Percentiles rank a stretch among this genome's conserved stretches.
Evolutionary conservation across 352 stramenopile species (phyloP).

Genomic region (Peronospora tabacina): DNA sequence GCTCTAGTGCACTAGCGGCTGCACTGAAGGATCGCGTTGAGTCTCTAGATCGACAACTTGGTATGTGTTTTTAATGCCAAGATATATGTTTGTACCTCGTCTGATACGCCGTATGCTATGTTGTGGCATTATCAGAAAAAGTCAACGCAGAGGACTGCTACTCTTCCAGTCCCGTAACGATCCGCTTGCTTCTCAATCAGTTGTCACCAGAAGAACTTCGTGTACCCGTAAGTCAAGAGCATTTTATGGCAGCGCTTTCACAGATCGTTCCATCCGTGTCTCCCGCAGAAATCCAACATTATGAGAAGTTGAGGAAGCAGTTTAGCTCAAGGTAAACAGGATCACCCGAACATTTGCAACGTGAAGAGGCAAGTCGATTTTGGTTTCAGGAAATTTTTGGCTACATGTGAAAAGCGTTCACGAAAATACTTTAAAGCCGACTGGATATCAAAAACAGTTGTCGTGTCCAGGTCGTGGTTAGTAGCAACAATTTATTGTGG

Average conservation of each 20-base stretch:
- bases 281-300: constrained; percentile 75
- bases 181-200: constrained; percentile 56
- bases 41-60: constrained; percentile 52
- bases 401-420: too few species aligned
- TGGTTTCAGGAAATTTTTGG: constrained; percentile 4
- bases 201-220: constrained; percentile 52
- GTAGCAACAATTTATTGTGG: too few species aligned
- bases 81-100: constrained; percentile 2
- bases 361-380: constrained; percentile 1
- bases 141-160: constrained; percentile 78
- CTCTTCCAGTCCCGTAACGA: constrained; percentile 62
- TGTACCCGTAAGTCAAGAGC: constrained; percentile 42
- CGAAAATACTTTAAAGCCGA: too few species aligned
- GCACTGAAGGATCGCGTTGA: constrained; percentile 73
- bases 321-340: constrained; percentile 64
- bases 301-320: constrained; percentile 81
- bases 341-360: background rate
- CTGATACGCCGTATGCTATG: constrained; percentile 11
- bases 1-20: constrained; percentile 62
- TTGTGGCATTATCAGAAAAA: constrained; percentile 28
- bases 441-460: too few species aligned
- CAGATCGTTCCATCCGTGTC: constrained; percentile 81
- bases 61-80: constrained; percentile 24
- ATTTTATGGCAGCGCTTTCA: constrained; percentile 53
- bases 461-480: too few species aligned